Evolutionary conservation across 306 rosid genomes (phyloP), one percentile per base, ranked within the genome.

Genomic region (Delonix regia): DNA sequence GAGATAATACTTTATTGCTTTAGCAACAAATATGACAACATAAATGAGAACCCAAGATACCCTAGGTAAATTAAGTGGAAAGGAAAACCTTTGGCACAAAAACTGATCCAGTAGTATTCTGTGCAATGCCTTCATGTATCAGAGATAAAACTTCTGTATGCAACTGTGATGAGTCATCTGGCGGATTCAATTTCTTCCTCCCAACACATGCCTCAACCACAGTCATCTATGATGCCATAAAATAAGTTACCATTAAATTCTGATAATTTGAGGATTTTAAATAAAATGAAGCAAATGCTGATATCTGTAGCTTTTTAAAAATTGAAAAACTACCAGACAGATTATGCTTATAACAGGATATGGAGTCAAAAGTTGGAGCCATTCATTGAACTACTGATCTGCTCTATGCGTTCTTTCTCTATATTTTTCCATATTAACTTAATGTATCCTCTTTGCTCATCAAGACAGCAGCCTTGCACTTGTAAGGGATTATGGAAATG

Each of bases 141-240:
- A 93, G 80, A 73, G 90, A 64, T 69, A 86, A 78, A 64, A 85
- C 84, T 73, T 71, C 25, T 48, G 87, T 71, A 55, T 86, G 83
- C 74, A 95, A 79, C 81, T 86, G 79, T 25, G 89, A 85, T 47
- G 94, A 76, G 71, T 93, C 94, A 74, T 86, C 84, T 2, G 88
- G 85, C 16, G 88, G 86, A 85, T 74, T 83, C 57, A 84, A 44
- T 69, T 86, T 93, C 38, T 75, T 76, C 82, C 73, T 88, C 79
- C 97, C 99, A 78, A 73, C 88, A 70, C 82, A 91, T 61, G 94
- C 93, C 87, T 95, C 98, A 3, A 93, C 97, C 69, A 95, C 97
- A 74, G 99, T 93, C 99, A 95, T 95, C 99, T 95, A 61, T 19
- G 71, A 72, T 14, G 71, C 52, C 74, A 73, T 21, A 49, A 60